Conservation (phyloP, 352 stramenopile genomes). For the Pythium sukuiense region DNA sequence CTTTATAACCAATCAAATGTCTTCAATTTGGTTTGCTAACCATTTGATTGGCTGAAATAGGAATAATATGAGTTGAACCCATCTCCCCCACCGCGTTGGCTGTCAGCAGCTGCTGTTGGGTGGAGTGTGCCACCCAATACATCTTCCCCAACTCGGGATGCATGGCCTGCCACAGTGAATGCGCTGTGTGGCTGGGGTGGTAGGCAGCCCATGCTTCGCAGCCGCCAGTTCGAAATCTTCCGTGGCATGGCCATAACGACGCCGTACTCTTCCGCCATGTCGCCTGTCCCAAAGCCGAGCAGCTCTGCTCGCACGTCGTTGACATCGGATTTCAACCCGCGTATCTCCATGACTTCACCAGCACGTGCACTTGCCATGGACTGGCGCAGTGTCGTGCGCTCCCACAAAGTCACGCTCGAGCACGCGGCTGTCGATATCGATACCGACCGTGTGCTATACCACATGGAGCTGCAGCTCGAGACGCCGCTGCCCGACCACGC, state of each 20-base stretch:
- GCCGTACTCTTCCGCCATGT: neutral
- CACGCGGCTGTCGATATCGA: conserved; percentile 49
- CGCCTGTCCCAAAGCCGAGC: neutral
- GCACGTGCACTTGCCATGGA: neutral
- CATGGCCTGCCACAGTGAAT: too few species aligned
- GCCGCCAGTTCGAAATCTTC: neutral
- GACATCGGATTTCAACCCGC: neutral
- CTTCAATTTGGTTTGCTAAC: neutral
- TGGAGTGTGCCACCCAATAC: too few species aligned
- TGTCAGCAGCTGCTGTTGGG: too few species aligned
- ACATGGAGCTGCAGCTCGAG: conserved; percentile 43
- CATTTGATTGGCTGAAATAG: neutral
- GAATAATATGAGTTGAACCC: neutral
- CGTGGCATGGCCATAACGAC: neutral
- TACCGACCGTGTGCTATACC: conserved; percentile 47
- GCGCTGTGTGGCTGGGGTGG: too few species aligned
- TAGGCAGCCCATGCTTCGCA: too few species aligned
- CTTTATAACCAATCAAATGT: neutral
- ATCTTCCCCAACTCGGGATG: too few species aligned
- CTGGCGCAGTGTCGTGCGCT: conserved; percentile 32
- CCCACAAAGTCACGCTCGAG: conserved; percentile 42
- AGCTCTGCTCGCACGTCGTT: neutral
- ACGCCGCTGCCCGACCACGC: conserved; percentile 36
- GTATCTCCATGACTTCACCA: neutral
- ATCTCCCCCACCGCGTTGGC: neutral